A percentile compares a stretch with the other conserved stretches of the same genome.
phyloP scores from a whole-genome alignment of 2,329 filamentous ascomycete species.

The Aspergillus sp. region DNA sequence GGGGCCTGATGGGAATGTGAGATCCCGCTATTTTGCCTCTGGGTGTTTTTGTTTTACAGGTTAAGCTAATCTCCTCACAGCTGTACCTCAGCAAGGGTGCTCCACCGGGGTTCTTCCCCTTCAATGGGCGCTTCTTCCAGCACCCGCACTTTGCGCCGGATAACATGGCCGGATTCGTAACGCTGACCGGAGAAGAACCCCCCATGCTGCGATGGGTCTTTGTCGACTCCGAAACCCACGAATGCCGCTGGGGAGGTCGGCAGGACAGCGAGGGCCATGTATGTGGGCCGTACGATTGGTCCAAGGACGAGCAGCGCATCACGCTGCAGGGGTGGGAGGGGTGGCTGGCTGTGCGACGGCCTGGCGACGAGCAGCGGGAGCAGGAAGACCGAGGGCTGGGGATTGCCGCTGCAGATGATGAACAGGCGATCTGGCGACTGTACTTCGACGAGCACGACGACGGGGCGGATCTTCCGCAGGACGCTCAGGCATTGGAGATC shows the following conservation, averaged over 20 bases:
- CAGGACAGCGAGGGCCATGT: constrained; percentile 14
- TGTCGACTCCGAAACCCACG: constrained; percentile 14
- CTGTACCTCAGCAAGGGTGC: constrained; percentile 15
- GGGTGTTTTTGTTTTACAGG: too few species aligned
- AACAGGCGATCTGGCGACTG: constrained; percentile 14
- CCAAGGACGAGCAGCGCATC: constrained; percentile 11
- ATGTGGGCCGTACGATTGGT: constrained; percentile 16
- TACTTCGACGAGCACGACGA: constrained; percentile 18
- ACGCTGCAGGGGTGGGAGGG: constrained; percentile 15
- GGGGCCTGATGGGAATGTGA: neutral
- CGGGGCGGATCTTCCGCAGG: constrained; percentile 13
- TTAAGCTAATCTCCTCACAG: constrained; percentile 3
- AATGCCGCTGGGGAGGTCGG: constrained; percentile 17
- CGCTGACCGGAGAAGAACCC: constrained; percentile 13
- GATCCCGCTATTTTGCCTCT: neutral
- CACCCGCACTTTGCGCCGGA: constrained; percentile 15
- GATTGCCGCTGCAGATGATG: constrained; percentile 7
- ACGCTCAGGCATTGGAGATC: constrained; percentile 14
- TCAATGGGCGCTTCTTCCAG: constrained; percentile 16
- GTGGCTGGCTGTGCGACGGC: constrained; percentile 15
- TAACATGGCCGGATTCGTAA: constrained; percentile 16
- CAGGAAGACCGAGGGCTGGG: constrained; percentile 7
- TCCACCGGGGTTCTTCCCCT: constrained; percentile 9
- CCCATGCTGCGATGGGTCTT: constrained; percentile 18
- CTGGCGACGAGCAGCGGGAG: constrained; percentile 10